Evolutionary conservation across 169 alveolate species (phyloP).

Genomic region (Plasmodium inui): DNA sequence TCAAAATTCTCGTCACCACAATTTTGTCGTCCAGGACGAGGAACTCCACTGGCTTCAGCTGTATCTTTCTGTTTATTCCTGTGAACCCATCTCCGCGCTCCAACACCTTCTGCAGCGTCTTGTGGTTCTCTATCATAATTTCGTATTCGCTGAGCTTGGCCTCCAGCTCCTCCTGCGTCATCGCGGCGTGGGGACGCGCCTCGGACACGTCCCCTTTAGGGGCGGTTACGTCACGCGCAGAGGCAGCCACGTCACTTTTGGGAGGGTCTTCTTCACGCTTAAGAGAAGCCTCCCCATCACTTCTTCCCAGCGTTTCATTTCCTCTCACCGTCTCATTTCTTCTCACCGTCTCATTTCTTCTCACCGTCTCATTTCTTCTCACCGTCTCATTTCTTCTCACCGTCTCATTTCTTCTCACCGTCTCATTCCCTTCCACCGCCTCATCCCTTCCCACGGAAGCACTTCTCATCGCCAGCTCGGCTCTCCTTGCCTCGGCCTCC

Average conservation of each 20-base stretch:
- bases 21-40: constrained; percentile 73
- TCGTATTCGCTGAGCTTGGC: constrained; percentile 54
- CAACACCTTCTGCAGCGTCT: constrained; percentile 88
- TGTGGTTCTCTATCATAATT: constrained; percentile 80
- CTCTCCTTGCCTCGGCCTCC: not conserved
- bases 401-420: no score
- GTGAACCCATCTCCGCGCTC: constrained; percentile 95
- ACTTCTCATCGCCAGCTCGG: not conserved
- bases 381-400: no score
- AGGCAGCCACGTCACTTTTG: not conserved
- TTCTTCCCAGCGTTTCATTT: not conserved
- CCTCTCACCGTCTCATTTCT: no score
- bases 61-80: constrained; percentile 95
- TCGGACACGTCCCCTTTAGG: not conserved
- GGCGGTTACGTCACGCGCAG: no score
- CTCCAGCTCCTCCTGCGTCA: constrained; percentile 56
- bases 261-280: not conserved
- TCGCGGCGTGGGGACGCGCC: not conserved
- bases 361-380: not conserved
- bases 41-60: constrained; percentile 90
- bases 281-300: not conserved
- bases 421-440: no score
- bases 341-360: not conserved
- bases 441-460: not conserved
- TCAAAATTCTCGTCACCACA: constrained; percentile 86